Evolutionary conservation across 139 green algal species (phyloP).

Genomic region (Closterium sp.): DNA sequence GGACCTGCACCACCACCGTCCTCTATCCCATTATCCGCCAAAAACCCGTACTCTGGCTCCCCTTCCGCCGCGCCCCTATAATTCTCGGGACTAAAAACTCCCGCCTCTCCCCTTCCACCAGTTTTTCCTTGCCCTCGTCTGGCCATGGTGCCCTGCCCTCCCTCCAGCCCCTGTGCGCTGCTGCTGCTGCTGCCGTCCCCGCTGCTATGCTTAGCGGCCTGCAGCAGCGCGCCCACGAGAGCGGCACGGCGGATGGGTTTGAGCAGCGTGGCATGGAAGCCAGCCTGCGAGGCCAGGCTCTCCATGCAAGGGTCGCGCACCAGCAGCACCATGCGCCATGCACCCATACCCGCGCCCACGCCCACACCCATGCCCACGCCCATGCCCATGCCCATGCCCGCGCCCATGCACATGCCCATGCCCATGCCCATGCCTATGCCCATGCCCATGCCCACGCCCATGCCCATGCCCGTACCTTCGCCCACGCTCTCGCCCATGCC

Average conservation of each 20-base stretch:
- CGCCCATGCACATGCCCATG: background rate
- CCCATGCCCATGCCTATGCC: background rate
- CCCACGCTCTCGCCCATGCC: background rate
- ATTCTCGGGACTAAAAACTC: background rate
- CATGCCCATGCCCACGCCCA: background rate
- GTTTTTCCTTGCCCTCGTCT: background rate
- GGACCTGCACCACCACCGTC: background rate
- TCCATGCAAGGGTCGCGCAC: slow-evolving; percentile 21
- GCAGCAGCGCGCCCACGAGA: slow-evolving; percentile 13
- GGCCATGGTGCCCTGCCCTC: background rate
- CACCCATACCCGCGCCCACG: background rate
- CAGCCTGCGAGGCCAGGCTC: background rate
- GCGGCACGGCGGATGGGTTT: slow-evolving; percentile 19
- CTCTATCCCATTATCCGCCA: background rate
- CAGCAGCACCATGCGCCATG: slow-evolving; percentile 24
- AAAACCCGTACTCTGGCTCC: background rate
- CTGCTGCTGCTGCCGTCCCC: background rate
- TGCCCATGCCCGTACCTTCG: background rate
- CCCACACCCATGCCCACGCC: background rate
- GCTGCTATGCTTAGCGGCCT: slow-evolving; percentile 3
- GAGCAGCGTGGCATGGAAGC: slow-evolving; percentile 33
- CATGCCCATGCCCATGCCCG: background rate
- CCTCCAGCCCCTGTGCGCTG: background rate
- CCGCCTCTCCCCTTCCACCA: background rate
- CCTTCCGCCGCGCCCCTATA: background rate